These are phyloP conservation scores for Coemansia asiatica DNA, from an alignment of 192 early-diverging fungal genomes.

Conservation along the genomic window DNA sequence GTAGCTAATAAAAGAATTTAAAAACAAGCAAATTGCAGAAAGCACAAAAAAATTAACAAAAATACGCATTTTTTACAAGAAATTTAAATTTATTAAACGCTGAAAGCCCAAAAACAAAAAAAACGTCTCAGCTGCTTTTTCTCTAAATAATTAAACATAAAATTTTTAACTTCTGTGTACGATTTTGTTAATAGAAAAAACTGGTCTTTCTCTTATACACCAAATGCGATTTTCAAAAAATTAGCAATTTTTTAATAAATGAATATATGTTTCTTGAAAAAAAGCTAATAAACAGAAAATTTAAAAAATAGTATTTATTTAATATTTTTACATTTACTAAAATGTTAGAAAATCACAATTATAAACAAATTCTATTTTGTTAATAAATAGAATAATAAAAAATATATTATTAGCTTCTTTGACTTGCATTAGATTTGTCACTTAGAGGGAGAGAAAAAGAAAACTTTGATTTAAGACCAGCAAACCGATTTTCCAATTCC, in stretches of 20 bases:
- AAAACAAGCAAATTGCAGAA: no score
- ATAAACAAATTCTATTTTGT: background rate
- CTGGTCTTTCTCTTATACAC: no score
- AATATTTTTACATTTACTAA: background rate
- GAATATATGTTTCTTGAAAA: no score
- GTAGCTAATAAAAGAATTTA: no score
- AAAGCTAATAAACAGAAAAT: background rate
- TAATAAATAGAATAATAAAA: background rate
- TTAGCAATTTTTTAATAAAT: background rate
- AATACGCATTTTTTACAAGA: no score
- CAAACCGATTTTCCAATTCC: background rate
- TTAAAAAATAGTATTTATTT: background rate
- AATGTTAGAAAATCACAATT: background rate
- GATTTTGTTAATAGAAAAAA: no score
- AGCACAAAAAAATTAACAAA: no score
- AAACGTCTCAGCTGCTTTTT: no score
- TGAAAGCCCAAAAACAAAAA: no score
- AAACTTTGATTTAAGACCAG: background rate
- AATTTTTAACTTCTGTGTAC: no score
- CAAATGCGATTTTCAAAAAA: background rate
- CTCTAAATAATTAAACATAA: no score
- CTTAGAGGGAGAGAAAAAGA: background rate
- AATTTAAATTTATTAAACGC: no score
- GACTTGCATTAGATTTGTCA: background rate
- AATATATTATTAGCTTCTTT: background rate